Percentiles rank a stretch among this genome's conserved stretches.
phyloP scores from a whole-genome alignment of 1,284 basidiomycete species.

The Ceratobasidium sp. region DNA sequence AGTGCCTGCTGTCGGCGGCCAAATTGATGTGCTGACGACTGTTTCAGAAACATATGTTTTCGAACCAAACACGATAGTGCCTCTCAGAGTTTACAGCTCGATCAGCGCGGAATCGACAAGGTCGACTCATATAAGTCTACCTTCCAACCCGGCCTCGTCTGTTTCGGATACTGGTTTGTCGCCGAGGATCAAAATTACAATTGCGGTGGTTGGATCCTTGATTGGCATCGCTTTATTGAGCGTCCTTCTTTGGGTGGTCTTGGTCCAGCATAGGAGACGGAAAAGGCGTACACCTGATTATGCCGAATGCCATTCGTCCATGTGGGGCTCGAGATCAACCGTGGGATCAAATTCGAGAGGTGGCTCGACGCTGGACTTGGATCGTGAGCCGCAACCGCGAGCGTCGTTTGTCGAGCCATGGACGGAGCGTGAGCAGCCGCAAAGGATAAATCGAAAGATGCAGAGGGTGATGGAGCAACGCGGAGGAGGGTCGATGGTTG shows the following conservation, averaged over 20 bases:
- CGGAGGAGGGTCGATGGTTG: not conserved
- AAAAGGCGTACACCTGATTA: not conserved
- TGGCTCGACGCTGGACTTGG: constrained; percentile 6
- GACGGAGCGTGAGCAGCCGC: no score
- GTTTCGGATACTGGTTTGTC: not conserved
- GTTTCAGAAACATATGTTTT: not conserved
- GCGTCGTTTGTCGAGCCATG: no score
- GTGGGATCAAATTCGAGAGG: no score
- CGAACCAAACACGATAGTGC: not conserved
- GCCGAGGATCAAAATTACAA: not conserved
- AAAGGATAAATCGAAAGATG: no score
- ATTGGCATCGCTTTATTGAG: not conserved
- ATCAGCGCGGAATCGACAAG: not conserved
- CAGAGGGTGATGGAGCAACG: not conserved
- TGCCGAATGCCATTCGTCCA: not conserved
- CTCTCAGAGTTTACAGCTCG: not conserved
- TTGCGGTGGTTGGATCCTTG: no score
- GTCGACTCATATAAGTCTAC: not conserved
- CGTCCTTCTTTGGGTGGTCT: not conserved
- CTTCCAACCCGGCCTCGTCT: not conserved
- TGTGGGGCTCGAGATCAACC: not conserved
- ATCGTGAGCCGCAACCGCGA: not conserved
- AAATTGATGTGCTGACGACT: not conserved
- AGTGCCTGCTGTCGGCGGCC: not conserved
- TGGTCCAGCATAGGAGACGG: not conserved